phyloP scores from a whole-genome alignment of 495 filamentous ascomycete genomes.

The Penicillium psychrofluorescens region DNA sequence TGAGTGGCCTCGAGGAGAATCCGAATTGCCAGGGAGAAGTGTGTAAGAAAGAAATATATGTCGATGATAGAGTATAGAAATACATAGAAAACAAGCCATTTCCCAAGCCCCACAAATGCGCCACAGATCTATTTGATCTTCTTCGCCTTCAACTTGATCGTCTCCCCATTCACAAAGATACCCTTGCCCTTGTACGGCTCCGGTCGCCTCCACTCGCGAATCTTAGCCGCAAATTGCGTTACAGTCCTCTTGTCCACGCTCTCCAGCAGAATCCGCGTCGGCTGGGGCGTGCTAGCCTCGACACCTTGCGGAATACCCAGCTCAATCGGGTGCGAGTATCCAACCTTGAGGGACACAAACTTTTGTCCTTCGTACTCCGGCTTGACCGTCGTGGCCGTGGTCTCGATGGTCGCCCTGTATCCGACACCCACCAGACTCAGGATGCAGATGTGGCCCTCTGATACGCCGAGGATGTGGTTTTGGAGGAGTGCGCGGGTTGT shows the following conservation, averaged over 20 bases:
- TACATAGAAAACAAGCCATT: slow-evolving; percentile 15
- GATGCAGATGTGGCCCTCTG: slow-evolving; percentile 91
- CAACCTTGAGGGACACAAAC: slow-evolving; percentile 87
- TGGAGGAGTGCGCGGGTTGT: slow-evolving; percentile 84
- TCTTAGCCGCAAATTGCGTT: slow-evolving; percentile 83
- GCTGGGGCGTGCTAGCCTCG: slow-evolving; percentile 81
- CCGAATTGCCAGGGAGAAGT: background rate
- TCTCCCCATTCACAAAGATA: slow-evolving; percentile 95
- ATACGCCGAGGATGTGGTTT: slow-evolving; percentile 85
- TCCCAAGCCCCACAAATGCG: slow-evolving; percentile 11
- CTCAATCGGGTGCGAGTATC: slow-evolving; percentile 92
- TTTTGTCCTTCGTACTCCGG: slow-evolving; percentile 71
- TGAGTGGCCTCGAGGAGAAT: too few species aligned
- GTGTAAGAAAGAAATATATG: slow-evolving; percentile 16
- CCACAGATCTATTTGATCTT: slow-evolving; percentile 75
- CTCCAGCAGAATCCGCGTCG: slow-evolving; percentile 89
- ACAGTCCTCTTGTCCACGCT: slow-evolving; percentile 77
- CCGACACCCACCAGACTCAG: slow-evolving; percentile 93
- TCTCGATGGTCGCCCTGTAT: slow-evolving; percentile 81
- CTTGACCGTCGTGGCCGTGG: slow-evolving; percentile 58
- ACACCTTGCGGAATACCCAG: slow-evolving; percentile 75
- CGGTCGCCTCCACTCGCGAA: slow-evolving; percentile 79
- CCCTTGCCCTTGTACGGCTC: slow-evolving; percentile 99
- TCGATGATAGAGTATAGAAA: slow-evolving; percentile 30
- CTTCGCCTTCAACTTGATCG: slow-evolving; percentile 95